Base-by-base conservation (phyloP, 139 green algal species). In the Desmodesmus armatus region DNA sequence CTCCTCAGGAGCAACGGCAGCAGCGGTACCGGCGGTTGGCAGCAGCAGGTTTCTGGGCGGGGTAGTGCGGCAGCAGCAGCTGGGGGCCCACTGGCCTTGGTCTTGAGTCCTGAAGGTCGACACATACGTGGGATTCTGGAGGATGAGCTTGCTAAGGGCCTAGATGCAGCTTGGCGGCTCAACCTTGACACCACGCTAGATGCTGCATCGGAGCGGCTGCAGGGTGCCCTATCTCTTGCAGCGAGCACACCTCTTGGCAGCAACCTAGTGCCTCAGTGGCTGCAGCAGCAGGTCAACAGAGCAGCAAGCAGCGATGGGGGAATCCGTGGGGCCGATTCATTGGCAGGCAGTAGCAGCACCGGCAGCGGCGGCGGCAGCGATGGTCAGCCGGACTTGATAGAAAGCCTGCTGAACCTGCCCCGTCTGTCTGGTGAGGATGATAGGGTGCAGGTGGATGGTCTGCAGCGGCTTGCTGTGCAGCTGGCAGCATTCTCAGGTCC, bases 61-160 rank as follows among this genome's bases (percentile, higher is more conserved):
- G 80, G 63, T 76, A 90, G 65, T 84, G 71, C 37, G 72, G 76
- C 85, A 88, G 77, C 67, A 72, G 82, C 87, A 87, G 85, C 85
- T 3, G 89, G 85, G 23, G 87, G 90, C 43, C 89, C 94, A 19
- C 84, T 98, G 70, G 86, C 85, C 47, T 90, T 98, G 90, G 84
- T 98, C 83, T 90, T 98, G 67, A 90, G 88, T 3, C 80, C 88
- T 3, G 91, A 97, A 27, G 94, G 92, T 2, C 82, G 89, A 37
- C 97, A 94, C 76, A 90, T 98, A 47, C 89, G 80, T 23, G 49
- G 80, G 25, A 96, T 98, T 69, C 44, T 98, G 40, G 83, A 95
- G 25, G 94, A 98, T 25, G 95, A 98, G 93, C 80, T 97, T 47
- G 93, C 94, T 23, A 98, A 98, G 85, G 95, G 94, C 5, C 80